Evolutionary conservation across 345 rosid species (phyloP).

Genomic region (Eucalyptus sp.): DNA sequence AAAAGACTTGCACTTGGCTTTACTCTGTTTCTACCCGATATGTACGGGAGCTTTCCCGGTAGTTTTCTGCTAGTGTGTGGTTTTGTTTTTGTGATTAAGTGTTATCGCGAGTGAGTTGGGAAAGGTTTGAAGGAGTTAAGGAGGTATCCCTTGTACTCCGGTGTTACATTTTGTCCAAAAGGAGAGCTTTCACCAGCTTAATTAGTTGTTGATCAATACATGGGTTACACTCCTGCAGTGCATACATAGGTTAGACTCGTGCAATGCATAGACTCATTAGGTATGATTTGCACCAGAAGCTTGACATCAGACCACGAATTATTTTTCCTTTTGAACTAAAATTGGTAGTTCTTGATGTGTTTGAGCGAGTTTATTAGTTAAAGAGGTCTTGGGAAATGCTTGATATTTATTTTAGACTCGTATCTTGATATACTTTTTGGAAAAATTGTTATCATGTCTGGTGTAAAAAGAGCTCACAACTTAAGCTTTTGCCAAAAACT

Average conservation of each 20-base stretch:
- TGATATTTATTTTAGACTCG: background rate
- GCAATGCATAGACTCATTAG: background rate
- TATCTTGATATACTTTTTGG: background rate
- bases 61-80: background rate
- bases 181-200: background rate
- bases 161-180: background rate
- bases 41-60: background rate
- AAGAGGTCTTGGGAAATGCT: background rate
- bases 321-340: background rate
- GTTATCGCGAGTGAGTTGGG: background rate
- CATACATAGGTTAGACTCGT: background rate
- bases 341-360: background rate
- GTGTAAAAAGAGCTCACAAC: background rate
- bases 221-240: background rate
- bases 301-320: background rate
- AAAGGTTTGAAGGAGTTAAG: background rate
- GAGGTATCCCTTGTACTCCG: background rate
- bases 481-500: background rate
- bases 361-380: background rate
- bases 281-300: background rate
- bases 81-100: background rate
- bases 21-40: background rate
- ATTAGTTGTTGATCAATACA: background rate
- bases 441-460: background rate
- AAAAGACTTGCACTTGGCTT: background rate